phyloP scores from a whole-genome alignment of 345 rosid genomes.

The Jatropha curcas region DNA sequence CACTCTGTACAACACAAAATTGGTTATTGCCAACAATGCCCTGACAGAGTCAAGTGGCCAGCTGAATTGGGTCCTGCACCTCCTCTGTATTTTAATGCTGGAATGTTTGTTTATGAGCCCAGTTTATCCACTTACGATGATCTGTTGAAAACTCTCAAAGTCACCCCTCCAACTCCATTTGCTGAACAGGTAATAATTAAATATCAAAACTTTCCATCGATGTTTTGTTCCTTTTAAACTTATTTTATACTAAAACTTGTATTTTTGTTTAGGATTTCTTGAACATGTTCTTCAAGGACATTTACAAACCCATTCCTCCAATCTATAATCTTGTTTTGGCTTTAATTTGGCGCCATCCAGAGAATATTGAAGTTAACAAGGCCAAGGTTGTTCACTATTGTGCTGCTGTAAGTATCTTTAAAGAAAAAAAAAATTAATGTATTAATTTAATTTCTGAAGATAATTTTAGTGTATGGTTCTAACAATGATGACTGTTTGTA shows the following conservation, averaged over 20 bases:
- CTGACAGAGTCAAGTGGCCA: slow-evolving; percentile 20
- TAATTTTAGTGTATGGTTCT: neutral
- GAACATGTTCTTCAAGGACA: slow-evolving; percentile 73
- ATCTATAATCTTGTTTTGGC: slow-evolving; percentile 75
- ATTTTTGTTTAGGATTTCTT: slow-evolving; percentile 62
- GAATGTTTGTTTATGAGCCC: slow-evolving; percentile 77
- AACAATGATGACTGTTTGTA: neutral
- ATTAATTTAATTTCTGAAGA: no score
- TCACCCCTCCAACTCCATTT: slow-evolving; percentile 62
- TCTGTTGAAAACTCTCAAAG: slow-evolving; percentile 44
- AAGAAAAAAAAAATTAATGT: neutral
- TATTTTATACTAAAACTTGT: neutral
- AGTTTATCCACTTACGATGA: slow-evolving; percentile 45
- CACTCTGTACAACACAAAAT: slow-evolving; percentile 7
- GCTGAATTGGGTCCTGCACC: slow-evolving; percentile 61
- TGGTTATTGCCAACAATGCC: slow-evolving; percentile 19
- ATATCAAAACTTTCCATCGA: neutral
- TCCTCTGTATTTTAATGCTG: slow-evolving; percentile 68
- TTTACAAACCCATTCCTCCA: slow-evolving; percentile 67
- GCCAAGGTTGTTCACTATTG: slow-evolving; percentile 83
- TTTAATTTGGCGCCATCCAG: slow-evolving; percentile 76
- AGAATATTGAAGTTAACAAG: slow-evolving; percentile 63
- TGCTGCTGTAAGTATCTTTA: slow-evolving; percentile 71
- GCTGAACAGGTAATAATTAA: slow-evolving; percentile 81
- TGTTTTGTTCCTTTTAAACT: neutral